A percentile compares a stretch with the other conserved stretches of the same genome.
These are phyloP conservation scores for Trypethelium eluteriae DNA, from an alignment of 495 filamentous ascomycete species.

Conservation along the genomic window DNA sequence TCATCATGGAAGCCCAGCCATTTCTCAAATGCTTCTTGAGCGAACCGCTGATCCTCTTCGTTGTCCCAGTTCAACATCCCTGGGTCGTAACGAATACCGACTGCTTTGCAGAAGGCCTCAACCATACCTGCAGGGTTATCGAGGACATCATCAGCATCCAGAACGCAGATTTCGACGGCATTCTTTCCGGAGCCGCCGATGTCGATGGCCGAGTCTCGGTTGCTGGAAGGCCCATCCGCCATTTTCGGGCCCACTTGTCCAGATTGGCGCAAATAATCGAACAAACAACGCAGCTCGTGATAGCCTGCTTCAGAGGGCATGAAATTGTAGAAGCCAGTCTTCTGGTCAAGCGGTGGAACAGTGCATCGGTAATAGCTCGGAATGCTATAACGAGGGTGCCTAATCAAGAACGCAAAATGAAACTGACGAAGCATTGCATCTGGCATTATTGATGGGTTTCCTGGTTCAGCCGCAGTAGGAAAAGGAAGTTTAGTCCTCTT, in stretches of 20 bases:
- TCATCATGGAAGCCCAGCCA: conserved; percentile 97
- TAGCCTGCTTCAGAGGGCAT: conserved; percentile 83
- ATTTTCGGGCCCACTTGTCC: conserved; percentile 57
- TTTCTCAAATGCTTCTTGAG: conserved; percentile 73
- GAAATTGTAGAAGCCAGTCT: conserved; percentile 83
- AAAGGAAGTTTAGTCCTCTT: conserved; percentile 49
- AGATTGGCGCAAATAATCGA: conserved; percentile 65
- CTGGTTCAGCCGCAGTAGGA: conserved; percentile 46
- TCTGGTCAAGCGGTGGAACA: conserved; percentile 69
- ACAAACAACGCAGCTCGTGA: conserved; percentile 70
- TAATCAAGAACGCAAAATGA: conserved; percentile 96
- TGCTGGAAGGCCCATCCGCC: conserved; percentile 39
- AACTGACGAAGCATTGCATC: conserved; percentile 58
- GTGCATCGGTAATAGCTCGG: conserved; percentile 94
- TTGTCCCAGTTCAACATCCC: conserved; percentile 79
- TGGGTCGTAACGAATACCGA: conserved; percentile 61
- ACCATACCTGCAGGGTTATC: conserved; percentile 69
- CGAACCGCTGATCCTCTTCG: conserved; percentile 56
- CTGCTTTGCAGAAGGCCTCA: conserved; percentile 66
- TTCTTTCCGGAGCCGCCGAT: conserved; percentile 24
- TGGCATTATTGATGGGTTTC: conserved; percentile 82
- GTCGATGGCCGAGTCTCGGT: conserved; percentile 22
- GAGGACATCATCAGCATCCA: conserved; percentile 91
- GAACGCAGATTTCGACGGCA: conserved; percentile 63
- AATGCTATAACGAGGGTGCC: conserved; percentile 78